A percentile compares a stretch with the other conserved stretches of the same genome.
Conservation (phyloP, 2,329 filamentous ascomycete genomes). For the Endoconidiophora polonica region DNA sequence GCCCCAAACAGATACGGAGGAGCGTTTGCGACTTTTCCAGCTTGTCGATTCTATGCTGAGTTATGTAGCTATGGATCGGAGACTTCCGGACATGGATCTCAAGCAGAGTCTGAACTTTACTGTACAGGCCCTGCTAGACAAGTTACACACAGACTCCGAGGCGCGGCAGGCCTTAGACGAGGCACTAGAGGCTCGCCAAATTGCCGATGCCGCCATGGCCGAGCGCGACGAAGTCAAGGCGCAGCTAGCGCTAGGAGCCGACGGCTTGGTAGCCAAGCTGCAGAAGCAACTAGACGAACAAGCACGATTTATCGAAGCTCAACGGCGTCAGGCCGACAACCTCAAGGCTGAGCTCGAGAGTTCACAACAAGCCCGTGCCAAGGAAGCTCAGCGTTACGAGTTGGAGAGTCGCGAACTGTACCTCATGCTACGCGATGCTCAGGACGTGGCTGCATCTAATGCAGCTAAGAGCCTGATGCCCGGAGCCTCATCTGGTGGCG, state of each 20-base stretch:
- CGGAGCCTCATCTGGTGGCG: slow-evolving; percentile 15
- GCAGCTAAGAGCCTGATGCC: slow-evolving; percentile 35
- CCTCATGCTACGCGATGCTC: slow-evolving; percentile 92
- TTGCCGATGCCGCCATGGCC: slow-evolving; percentile 88
- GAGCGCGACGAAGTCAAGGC: slow-evolving; percentile 90
- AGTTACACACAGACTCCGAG: slow-evolving; percentile 90
- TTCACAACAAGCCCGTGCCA: slow-evolving; percentile 67
- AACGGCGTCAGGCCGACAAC: slow-evolving; percentile 68
- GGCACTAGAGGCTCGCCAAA: slow-evolving; percentile 73
- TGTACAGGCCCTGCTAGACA: slow-evolving; percentile 86
- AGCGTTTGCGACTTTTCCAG: slow-evolving; percentile 89
- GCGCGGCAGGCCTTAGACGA: slow-evolving; percentile 85
- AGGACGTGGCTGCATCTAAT: slow-evolving; percentile 84
- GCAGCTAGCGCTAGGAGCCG: slow-evolving; percentile 76
- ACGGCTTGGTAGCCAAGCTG: slow-evolving; percentile 81
- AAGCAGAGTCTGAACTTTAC: slow-evolving; percentile 97
- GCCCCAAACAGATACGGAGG: slow-evolving; percentile 78
- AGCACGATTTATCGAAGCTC: slow-evolving; percentile 73
- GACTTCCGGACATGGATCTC: slow-evolving; percentile 89
- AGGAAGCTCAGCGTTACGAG: slow-evolving; percentile 88
- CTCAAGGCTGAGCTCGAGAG: slow-evolving; percentile 82
- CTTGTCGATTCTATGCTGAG: slow-evolving; percentile 97
- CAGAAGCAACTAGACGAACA: slow-evolving; percentile 94
- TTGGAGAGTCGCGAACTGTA: slow-evolving; percentile 92
- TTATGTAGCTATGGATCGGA: slow-evolving; percentile 95